phyloP scores from a whole-genome alignment of 768 basidiomycete genomes.

The Boletus rubropictus region DNA sequence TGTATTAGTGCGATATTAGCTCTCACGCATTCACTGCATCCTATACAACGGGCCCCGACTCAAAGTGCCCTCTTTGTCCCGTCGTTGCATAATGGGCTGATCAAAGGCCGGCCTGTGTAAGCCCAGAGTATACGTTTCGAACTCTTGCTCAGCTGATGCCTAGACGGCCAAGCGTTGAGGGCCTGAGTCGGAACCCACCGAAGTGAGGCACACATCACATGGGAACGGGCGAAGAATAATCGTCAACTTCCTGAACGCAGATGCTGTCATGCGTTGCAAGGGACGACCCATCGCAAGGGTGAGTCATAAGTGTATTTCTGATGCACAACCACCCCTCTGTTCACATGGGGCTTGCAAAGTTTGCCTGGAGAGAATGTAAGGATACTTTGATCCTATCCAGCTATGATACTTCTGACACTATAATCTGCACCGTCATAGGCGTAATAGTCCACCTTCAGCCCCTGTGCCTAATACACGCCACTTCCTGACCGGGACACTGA shows the following conservation, averaged over 20 bases:
- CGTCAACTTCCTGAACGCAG: not conserved
- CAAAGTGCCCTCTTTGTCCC: not conserved
- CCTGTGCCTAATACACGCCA: not conserved
- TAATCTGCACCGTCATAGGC: not conserved
- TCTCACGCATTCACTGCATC: conserved; percentile 8
- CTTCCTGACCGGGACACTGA: not conserved
- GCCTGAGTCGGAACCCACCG: not conserved
- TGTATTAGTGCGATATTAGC: not conserved
- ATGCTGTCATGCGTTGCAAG: not conserved
- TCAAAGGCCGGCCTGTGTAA: too few relatives aligned
- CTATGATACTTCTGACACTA: not conserved
- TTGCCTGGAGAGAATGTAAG: not conserved
- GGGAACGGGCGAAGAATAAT: not conserved
- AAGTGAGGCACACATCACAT: not conserved
- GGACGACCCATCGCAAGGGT: not conserved
- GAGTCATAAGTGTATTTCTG: not conserved
- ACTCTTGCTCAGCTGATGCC: conserved; percentile 1
- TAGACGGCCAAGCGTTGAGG: not conserved
- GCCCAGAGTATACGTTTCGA: not conserved
- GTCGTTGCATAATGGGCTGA: not conserved
- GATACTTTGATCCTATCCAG: not conserved
- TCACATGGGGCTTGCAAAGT: not conserved
- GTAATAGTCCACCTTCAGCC: not conserved
- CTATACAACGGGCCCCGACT: not conserved
- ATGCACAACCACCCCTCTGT: not conserved